Evolutionary conservation across 2,329 filamentous ascomycete species (phyloP).

Genomic region (Alternaria panax): DNA sequence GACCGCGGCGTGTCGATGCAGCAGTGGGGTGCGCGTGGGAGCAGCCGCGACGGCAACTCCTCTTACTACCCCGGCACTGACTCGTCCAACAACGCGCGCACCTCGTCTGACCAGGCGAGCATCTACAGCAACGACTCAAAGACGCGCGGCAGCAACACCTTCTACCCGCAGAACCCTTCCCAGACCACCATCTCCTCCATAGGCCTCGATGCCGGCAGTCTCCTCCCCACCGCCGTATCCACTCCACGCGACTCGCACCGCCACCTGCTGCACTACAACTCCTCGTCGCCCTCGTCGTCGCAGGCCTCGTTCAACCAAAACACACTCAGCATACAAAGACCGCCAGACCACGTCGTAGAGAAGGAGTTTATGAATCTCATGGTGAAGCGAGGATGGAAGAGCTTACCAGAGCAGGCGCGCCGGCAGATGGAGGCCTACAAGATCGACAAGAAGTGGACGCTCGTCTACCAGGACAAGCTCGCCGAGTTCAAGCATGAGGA

Average conservation of each 20-base stretch:
- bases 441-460: conserved; percentile 93
- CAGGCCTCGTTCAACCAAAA: conserved; percentile 60
- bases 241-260: conserved; percentile 54
- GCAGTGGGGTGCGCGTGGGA: conserved; percentile 68
- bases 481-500: conserved; percentile 95
- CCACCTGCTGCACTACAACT: conserved; percentile 52
- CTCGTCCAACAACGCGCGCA: conserved; percentile 61
- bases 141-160: conserved; percentile 60
- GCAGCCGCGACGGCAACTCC: conserved; percentile 37
- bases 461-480: conserved; percentile 93
- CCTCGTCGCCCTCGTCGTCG: conserved; percentile 57
- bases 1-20: conserved; percentile 75
- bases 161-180: conserved; percentile 64
- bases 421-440: conserved; percentile 97
- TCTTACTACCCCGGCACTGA: conserved; percentile 37
- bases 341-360: conserved; percentile 81
- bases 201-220: conserved; percentile 50
- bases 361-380: conserved; percentile 92
- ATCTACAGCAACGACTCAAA: conserved; percentile 69
- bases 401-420: conserved; percentile 90
- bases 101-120: conserved; percentile 70
- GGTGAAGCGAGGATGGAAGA: conserved; percentile 98
- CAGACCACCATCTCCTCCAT: conserved; percentile 61
- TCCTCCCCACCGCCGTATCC: conserved; percentile 48
- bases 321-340: conserved; percentile 71